These are phyloP conservation scores for Schrenkiella parvula DNA, from an alignment of 345 rosid genomes.

Conservation along the genomic window DNA sequence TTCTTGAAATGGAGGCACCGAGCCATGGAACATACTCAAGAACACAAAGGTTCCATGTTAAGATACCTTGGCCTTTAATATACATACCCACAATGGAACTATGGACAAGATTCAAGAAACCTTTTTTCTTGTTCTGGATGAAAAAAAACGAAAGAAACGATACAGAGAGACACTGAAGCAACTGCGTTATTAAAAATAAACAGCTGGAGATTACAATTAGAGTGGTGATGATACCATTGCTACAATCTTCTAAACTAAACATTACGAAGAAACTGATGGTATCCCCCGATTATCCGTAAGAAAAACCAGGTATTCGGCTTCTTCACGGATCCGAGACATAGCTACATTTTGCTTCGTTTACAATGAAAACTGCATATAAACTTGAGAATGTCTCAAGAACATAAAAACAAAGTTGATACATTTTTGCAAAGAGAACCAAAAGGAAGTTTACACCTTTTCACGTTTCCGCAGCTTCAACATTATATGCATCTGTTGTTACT, in stretches of 20 bases:
- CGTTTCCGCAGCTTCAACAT: slow-evolving; percentile 16
- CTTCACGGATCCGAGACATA: neutral
- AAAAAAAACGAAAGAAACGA: neutral
- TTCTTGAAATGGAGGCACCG: neutral
- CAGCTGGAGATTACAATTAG: slow-evolving; percentile 19
- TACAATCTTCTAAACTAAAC: slow-evolving; percentile 9
- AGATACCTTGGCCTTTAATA: neutral
- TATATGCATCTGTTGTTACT: slow-evolving; percentile 16
- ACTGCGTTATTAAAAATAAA: neutral
- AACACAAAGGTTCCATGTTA: neutral
- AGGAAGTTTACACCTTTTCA: slow-evolving; percentile 14
- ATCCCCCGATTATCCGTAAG: neutral
- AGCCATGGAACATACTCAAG: neutral
- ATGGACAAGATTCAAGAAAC: neutral
- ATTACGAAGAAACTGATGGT: neutral
- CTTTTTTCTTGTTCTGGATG: neutral
- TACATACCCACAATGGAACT: neutral
- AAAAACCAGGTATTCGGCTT: neutral
- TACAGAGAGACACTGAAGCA: slow-evolving; percentile 12
- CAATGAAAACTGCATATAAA: neutral
- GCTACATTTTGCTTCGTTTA: neutral
- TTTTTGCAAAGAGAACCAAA: neutral
- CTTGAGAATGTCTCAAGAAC: slow-evolving; percentile 16
- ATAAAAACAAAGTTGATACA: slow-evolving; percentile 12
- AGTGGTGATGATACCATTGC: slow-evolving; percentile 5